Base-by-base conservation (phyloP, 2,329 filamentous ascomycete species). In the Sclerotinia spermophila region DNA sequence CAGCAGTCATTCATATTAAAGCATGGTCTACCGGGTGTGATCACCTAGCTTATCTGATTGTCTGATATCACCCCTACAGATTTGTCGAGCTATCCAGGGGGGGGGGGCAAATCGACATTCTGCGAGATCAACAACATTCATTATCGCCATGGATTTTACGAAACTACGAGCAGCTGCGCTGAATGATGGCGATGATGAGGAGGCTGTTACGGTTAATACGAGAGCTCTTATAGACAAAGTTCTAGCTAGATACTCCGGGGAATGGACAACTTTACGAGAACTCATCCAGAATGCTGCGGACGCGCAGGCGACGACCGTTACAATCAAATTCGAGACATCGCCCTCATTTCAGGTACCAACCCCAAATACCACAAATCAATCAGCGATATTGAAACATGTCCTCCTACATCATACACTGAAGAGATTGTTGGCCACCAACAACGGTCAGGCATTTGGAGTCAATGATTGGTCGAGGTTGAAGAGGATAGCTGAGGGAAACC, bases 251-350 rank as follows among this genome's bases (percentile, higher is more conserved):
- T 99, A 99, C 80, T 97, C 94, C 3, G 95, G 96, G 77, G 96
- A 99, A 84, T 97, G 95, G 90, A 94, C 89, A 8, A 92, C 87
- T 13, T 83, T 99, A 27, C 89, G 96, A 84, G 96, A 99, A 80
- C 89, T 99, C 72, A 94, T 99, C 59, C 96, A 99, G 79, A 99
- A 99, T 80, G 96, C 96, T n/a, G 95, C 96, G 74, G 96, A 99
- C 83, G 96, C 96, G 33, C 92, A 94, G 78, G 96, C 96, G 62
- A 92, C 90, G 24, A 94, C 89, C 70, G 95, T 98, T 75, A 92
- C 89, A 60, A 93, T 99, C 79, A 94, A 92, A 77, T 97, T 96
- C 84, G 95, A 99, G 80, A 97, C 95, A 2, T 81, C 92, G 24
- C 94, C 95, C 2, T 97, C 95, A 44, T 87, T 90, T 3, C 89